Evolutionary conservation across 805 yeast species (phyloP).

Genomic region (Candida coquimbonensis): DNA sequence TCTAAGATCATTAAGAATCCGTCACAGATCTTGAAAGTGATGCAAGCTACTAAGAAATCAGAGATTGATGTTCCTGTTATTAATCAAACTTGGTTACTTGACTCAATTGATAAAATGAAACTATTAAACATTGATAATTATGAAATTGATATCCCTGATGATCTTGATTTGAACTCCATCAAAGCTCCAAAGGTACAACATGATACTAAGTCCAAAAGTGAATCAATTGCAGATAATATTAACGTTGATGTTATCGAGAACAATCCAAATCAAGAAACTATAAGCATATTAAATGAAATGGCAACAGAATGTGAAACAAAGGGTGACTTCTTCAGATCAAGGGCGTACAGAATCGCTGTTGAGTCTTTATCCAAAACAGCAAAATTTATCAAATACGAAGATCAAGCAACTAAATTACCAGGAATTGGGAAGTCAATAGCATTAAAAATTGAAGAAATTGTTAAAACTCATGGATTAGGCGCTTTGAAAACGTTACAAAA

Average conservation of each 20-base stretch:
- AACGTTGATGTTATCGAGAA: conserved; percentile 4
- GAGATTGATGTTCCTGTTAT: conserved; percentile 5
- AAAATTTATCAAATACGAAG: conserved; percentile 25
- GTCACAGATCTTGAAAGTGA: conserved; percentile 5
- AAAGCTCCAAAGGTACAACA: not conserved
- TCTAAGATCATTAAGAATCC: conserved; percentile 7
- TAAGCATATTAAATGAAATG: conserved; percentile 15
- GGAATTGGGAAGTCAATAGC: conserved; percentile 37
- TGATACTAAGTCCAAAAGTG: conserved; percentile 5
- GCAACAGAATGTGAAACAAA: conserved; percentile 13
- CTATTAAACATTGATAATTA: conserved; percentile 4
- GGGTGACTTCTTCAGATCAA: conserved; percentile 32
- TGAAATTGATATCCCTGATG: conserved; percentile 7
- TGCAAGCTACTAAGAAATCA: conserved; percentile 1
- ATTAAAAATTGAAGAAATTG: conserved; percentile 38
- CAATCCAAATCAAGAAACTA: conserved; percentile 20
- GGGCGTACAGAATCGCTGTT: conserved; percentile 40
- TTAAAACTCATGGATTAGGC: conserved; percentile 27
- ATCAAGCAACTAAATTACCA: conserved; percentile 33
- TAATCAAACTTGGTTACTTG: conserved; percentile 18
- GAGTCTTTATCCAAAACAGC: conserved; percentile 26
- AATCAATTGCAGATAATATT: conserved; percentile 6
- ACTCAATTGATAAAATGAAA: conserved; percentile 11
- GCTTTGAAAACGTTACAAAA: conserved; percentile 16
- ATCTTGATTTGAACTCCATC: not conserved